Conservation (phyloP, 1,284 basidiomycete species). For the Leccinum variabile region DNA sequence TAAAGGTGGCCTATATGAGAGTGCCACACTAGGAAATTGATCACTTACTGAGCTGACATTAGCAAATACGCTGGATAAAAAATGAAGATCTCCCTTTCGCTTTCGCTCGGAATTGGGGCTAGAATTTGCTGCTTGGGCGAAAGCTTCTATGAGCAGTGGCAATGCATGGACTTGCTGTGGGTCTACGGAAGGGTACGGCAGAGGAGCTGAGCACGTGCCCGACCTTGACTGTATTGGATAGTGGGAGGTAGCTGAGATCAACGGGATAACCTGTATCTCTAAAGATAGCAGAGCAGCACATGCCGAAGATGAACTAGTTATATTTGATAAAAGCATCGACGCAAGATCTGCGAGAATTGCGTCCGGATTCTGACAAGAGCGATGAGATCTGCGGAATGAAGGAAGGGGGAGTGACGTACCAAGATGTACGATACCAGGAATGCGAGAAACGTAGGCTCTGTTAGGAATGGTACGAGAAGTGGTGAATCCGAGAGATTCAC, state of each 20-base stretch:
- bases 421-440: conserved; percentile 93
- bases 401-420: conserved; percentile 50
- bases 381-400: conserved; percentile 16
- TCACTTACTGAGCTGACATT: conserved; percentile 76
- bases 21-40: not conserved
- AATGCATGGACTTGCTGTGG: conserved; percentile 62
- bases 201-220: conserved; percentile 65
- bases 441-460: conserved; percentile 73
- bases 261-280: conserved; percentile 63
- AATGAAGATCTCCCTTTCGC: conserved; percentile 81
- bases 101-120: conserved; percentile 48
- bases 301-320: conserved; percentile 78
- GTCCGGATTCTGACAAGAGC: conserved; percentile 69
- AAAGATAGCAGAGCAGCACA: conserved; percentile 69
- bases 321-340: conserved; percentile 95
- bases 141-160: conserved; percentile 82
- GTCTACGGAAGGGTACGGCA: conserved; percentile 60
- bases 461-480: conserved; percentile 66
- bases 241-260: conserved; percentile 38
- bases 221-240: conserved; percentile 76
- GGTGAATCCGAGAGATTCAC: conserved; percentile 93
- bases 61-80: conserved; percentile 89
- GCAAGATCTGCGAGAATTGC: conserved; percentile 92
- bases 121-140: conserved; percentile 70
- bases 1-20: not conserved